Evolutionary conservation across 2,329 filamentous ascomycete species (phyloP).

Genomic region (Colletotrichum filicis): DNA sequence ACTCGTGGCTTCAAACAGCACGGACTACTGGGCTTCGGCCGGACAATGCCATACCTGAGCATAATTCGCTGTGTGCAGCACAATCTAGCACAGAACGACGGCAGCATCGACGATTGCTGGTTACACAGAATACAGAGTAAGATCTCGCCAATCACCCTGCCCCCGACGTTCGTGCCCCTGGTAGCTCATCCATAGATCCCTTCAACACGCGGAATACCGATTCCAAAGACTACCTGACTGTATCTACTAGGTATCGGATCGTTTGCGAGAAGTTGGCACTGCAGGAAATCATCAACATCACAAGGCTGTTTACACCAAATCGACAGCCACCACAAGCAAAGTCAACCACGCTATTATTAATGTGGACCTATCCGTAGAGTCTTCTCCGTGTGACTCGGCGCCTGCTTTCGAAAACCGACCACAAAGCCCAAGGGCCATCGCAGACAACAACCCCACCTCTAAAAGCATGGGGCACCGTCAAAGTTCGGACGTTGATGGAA

Average conservation of each 20-base stretch:
- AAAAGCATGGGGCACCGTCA: constrained; percentile 8
- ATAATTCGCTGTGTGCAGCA: constrained; percentile 4
- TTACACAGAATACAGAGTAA: constrained; percentile 1
- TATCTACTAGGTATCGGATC: too few species aligned
- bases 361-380: neutral
- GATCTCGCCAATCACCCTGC: constrained; percentile 11
- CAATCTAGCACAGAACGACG: constrained; percentile 21
- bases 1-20: constrained; percentile 14
- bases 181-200: constrained; percentile 1
- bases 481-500: constrained; percentile 24
- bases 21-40: constrained; percentile 22
- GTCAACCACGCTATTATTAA: neutral
- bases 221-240: neutral
- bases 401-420: neutral
- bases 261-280: neutral
- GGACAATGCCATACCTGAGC: constrained; percentile 20
- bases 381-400: too few species aligned
- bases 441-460: neutral
- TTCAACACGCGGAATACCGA: constrained; percentile 1
- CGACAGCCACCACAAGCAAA: constrained; percentile 5
- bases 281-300: constrained; percentile 8
- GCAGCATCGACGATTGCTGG: constrained; percentile 29
- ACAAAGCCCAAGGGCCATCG: neutral
- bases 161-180: constrained; percentile 15
- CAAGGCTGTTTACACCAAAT: neutral